Conservation (phyloP, 768 basidiomycete species). For the Collybia nuda region DNA sequence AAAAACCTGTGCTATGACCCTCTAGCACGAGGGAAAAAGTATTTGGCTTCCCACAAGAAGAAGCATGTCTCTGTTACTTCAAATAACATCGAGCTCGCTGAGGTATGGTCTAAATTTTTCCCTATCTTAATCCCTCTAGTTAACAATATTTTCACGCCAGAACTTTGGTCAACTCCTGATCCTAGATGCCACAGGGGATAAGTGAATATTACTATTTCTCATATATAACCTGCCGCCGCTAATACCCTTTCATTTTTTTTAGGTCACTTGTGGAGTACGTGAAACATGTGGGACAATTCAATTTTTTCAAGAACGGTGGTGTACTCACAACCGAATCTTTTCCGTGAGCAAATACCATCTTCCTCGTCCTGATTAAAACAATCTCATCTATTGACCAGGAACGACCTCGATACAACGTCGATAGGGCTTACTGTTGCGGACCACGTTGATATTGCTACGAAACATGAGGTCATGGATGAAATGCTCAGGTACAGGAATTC, state of each 20-base stretch:
- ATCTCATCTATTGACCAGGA: not conserved
- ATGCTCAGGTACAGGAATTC: slow-evolving; percentile 49
- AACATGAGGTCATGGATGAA: slow-evolving; percentile 49
- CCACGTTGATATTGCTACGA: slow-evolving; percentile 30
- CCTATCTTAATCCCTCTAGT: not conserved
- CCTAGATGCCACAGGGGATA: slow-evolving; percentile 47
- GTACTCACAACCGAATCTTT: slow-evolving; percentile 47
- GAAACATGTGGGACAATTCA: not conserved
- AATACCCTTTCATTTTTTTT: slow-evolving; percentile 49
- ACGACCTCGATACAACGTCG: slow-evolving; percentile 2
- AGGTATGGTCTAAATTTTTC: slow-evolving; percentile 17
- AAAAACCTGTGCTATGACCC: slow-evolving; percentile 50
- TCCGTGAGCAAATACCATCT: slow-evolving; percentile 57
- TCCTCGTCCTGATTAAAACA: slow-evolving; percentile 42
- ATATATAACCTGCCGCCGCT: slow-evolving; percentile 18
- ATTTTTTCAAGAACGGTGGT: slow-evolving; percentile 26
- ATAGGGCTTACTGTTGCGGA: not conserved
- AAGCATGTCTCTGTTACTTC: slow-evolving; percentile 44
- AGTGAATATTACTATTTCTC: slow-evolving; percentile 23
- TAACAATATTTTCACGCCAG: slow-evolving; percentile 29
- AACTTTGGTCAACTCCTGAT: slow-evolving; percentile 63
- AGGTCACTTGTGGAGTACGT: slow-evolving; percentile 23
- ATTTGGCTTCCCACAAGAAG: slow-evolving; percentile 37
- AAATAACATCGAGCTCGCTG: slow-evolving; percentile 23
- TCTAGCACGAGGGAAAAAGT: slow-evolving; percentile 37